These are phyloP conservation scores for Mucor saturninus DNA, from an alignment of 371 early-diverging fungal species.

Conservation along the genomic window DNA sequence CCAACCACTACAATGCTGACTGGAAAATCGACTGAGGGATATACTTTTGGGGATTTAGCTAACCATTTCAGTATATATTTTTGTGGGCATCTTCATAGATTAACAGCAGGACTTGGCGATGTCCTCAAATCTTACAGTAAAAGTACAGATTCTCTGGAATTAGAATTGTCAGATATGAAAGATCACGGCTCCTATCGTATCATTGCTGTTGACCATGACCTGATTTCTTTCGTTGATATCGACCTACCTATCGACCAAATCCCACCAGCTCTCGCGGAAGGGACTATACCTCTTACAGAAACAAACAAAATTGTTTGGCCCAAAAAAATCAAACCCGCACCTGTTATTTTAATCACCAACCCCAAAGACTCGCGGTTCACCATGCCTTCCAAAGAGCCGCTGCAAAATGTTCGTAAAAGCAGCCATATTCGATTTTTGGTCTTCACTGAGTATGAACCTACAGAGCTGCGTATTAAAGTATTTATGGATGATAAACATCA, in stretches of 20 bases:
- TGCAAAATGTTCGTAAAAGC: constrained; percentile 58
- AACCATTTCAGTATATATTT: constrained; percentile 72
- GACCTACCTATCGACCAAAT: constrained; percentile 62
- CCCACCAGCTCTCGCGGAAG: constrained; percentile 34
- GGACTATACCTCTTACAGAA: constrained; percentile 13
- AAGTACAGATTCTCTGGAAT: constrained; percentile 68
- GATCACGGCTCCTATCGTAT: constrained; percentile 82
- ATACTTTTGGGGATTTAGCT: constrained; percentile 66
- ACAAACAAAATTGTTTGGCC: constrained; percentile 25
- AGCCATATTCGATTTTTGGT: constrained; percentile 79
- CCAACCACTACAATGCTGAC: constrained; percentile 81
- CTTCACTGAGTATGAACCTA: constrained; percentile 52
- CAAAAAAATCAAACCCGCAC: constrained; percentile 48
- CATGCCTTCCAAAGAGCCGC: constrained; percentile 76
- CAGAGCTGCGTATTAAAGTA: constrained; percentile 56
- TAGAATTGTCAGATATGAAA: constrained; percentile 91
- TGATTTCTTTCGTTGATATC: constrained; percentile 83
- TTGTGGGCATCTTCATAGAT: constrained; percentile 88
- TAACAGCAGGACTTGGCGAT: constrained; percentile 71
- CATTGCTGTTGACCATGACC: constrained; percentile 86
- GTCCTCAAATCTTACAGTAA: constrained; percentile 68
- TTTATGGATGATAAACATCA: constrained; percentile 51
- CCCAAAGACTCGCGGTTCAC: constrained; percentile 85
- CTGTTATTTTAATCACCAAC: constrained; percentile 85
- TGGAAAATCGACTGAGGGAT: constrained; percentile 66